Evolutionary conservation across 23 red algal species (phyloP), one percentile per base, ranked within the genome.

Genomic region (Agarophyton chilense): DNA sequence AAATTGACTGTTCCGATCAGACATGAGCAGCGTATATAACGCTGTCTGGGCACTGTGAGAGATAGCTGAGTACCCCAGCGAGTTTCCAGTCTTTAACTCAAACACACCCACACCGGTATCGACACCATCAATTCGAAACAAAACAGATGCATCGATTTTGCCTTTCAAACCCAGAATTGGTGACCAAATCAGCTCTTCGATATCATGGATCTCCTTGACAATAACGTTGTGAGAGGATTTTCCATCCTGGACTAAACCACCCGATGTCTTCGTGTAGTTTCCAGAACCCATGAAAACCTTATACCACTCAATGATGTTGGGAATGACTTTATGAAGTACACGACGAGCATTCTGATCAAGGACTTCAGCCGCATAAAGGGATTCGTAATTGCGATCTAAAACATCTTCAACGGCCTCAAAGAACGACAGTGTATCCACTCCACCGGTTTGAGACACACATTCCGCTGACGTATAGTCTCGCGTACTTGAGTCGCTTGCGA

Each of bases 161-260:
- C 96, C 96, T 47, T 98, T 98, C 5, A 98, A 77, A 18, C 96
- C 96, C 75, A 94, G 90, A 44, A 95, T 55, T 17, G 96, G 96
- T 39, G 84, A 92, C 96, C 96, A 98, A 0, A 98, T 77, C 73
- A 81, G 77, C 46, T 98, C 96, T 63, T 98, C 96, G 10, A 98
- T 86, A 44, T 82, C 87, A 28, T 60, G 58, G 29, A 95, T 88
- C 10, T 86, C 81, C 17, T 63, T 77, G 18, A 95, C 77, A 22
- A 29, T 44, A 19, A 89, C 72, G 29, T 35, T 52, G 75, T 64
- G 80, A 28, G 52, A 61, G 19, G 77, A 55, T 16, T 89, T 76
- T 5, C 73, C 73, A 19, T 67, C 42, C 13, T 26, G 63, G 41
- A 68, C 43, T 34, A 64, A 38, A 43, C 64, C 52, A 8, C 71